phyloP scores from a whole-genome alignment of 768 basidiomycete genomes.

The Auriscalpium orientale region DNA sequence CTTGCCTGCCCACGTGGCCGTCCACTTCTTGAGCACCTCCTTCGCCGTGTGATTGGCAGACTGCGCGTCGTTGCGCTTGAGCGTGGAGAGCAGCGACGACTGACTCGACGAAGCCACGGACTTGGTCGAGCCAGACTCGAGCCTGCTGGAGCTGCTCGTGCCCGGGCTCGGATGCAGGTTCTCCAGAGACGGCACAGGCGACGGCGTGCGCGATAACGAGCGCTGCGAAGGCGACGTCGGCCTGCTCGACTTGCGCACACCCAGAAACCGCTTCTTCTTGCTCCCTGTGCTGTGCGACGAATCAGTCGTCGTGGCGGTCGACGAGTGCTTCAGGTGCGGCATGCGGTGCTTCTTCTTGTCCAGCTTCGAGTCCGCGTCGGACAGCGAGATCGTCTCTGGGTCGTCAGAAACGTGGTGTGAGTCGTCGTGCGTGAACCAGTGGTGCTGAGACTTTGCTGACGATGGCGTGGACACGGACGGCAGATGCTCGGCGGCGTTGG shows the following conservation, averaged over 20 bases:
- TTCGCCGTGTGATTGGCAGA: conserved; percentile 78
- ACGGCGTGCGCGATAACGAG: conserved; percentile 4
- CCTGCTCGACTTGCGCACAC: conserved; percentile 3
- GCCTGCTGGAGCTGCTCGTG: neutral
- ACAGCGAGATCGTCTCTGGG: neutral
- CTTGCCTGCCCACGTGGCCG: conserved; percentile 67
- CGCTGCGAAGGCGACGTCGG: conserved; percentile 6
- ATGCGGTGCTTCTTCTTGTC: neutral
- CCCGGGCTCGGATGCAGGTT: neutral
- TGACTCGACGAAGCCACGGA: neutral
- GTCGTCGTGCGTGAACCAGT: neutral
- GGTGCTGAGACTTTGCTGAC: neutral
- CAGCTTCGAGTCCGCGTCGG: neutral
- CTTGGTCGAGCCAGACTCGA: neutral
- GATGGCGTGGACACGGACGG: neutral
- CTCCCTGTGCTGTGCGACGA: conserved; percentile 3
- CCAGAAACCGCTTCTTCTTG: conserved; percentile 8
- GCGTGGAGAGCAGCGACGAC: conserved; percentile 52
- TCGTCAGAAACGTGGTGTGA: neutral
- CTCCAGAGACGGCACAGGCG: conserved; percentile 6
- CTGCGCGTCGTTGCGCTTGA: conserved; percentile 83
- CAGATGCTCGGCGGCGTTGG: neutral
- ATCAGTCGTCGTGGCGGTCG: neutral
- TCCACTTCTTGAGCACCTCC: conserved; percentile 90
- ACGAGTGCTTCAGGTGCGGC: conserved; percentile 6